Evolutionary conservation across 805 yeast species (phyloP).

Genomic region (Spathaspora hagerdaliae): DNA sequence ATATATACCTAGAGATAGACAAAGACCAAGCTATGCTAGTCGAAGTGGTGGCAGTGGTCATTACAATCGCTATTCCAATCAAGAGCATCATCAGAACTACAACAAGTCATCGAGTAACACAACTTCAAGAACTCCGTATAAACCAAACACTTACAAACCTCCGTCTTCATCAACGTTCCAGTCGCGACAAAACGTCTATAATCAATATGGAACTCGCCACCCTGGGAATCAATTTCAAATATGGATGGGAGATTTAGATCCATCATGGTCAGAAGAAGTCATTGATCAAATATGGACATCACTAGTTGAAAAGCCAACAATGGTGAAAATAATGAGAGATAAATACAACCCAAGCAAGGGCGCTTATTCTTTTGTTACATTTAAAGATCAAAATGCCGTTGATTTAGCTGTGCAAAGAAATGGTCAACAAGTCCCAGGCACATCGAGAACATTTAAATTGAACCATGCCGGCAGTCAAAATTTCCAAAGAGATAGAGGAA

Average conservation of each 20-base stretch:
- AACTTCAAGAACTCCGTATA: background rate
- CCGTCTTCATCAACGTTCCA: constrained; percentile 2
- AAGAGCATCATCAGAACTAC: background rate
- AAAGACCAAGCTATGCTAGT: background rate
- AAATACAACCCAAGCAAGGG: constrained; percentile 45
- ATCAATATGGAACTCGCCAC: constrained; percentile 4
- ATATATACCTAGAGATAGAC: background rate
- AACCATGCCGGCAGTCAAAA: constrained; percentile 68
- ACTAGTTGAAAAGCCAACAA: constrained; percentile 57
- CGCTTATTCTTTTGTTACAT: constrained; percentile 75
- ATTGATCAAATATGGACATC: constrained; percentile 67
- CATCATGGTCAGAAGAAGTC: constrained; percentile 71
- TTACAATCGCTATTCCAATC: background rate
- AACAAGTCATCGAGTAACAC: background rate
- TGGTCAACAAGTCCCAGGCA: constrained; percentile 69
- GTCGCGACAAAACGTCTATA: constrained; percentile 5
- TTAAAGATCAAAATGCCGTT: constrained; percentile 57
- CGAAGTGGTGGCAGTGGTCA: background rate
- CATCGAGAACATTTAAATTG: constrained; percentile 56
- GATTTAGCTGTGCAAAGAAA: constrained; percentile 61
- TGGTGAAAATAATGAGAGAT: constrained; percentile 71
- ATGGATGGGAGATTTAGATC: constrained; percentile 93
- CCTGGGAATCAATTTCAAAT: constrained; percentile 35
- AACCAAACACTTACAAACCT: background rate
- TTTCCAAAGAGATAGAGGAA: background rate